Evolutionary conservation across 176 grass and related monocot species (phyloP).

Genomic region (Musa itinerans): DNA sequence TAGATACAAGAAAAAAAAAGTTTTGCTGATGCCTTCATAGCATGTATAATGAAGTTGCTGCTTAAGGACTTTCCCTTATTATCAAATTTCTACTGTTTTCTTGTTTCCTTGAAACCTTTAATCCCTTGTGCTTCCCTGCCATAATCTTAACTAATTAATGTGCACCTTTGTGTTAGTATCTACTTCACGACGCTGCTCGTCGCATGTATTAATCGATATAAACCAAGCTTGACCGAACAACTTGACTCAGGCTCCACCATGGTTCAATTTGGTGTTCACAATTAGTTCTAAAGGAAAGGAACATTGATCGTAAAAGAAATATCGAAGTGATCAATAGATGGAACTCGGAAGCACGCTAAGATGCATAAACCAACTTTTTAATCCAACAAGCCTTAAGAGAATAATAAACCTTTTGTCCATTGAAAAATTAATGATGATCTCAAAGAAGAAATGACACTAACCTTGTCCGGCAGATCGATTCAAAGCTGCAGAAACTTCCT

Average conservation of each 20-base stretch:
- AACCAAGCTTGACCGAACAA: no score
- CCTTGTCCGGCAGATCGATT: slow-evolving; percentile 77
- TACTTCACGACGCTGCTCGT: no score
- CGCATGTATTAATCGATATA: no score
- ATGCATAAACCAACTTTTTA: background rate
- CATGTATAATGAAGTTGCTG: background rate
- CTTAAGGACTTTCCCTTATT: background rate
- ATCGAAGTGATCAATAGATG: no score
- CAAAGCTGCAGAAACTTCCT: slow-evolving; percentile 93
- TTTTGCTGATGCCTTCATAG: background rate
- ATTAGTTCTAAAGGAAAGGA: no score
- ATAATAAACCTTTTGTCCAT: background rate
- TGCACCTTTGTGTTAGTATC: no score
- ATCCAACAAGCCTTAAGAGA: background rate
- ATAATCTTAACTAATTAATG: no score
- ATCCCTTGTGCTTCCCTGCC: no score
- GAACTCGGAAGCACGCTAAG: background rate
- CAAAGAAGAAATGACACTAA: slow-evolving; percentile 26
- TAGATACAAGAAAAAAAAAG: background rate
- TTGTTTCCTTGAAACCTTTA: background rate
- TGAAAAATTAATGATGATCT: background rate
- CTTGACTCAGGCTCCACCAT: no score
- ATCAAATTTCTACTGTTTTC: background rate
- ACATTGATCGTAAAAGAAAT: no score
- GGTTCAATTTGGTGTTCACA: no score